A percentile compares a stretch with the other conserved stretches of the same genome.
Conservation (phyloP, 2,329 filamentous ascomycete species). For the Trichophyton mentagrophytes region DNA sequence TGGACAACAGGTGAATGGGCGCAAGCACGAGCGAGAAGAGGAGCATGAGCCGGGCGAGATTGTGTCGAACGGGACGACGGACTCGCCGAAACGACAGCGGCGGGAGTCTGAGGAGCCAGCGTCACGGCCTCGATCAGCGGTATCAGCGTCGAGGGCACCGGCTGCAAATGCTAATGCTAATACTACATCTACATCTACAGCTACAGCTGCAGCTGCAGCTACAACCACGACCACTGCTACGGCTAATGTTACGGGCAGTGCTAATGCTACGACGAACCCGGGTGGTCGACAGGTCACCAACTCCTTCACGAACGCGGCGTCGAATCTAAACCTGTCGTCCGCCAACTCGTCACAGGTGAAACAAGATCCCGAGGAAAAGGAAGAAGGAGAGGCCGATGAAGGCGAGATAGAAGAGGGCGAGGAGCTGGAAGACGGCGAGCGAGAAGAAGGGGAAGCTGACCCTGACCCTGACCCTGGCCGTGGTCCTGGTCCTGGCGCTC, state of each 20-base stretch:
- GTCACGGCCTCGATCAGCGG: not conserved
- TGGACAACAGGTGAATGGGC: slow-evolving; percentile 11
- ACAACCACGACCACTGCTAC: too few species aligned
- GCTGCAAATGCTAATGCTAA: not conserved
- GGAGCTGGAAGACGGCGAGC: not conserved
- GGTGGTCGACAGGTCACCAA: not conserved
- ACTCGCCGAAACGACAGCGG: slow-evolving; percentile 29
- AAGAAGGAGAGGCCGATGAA: too few species aligned
- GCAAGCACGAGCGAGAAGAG: slow-evolving; percentile 13
- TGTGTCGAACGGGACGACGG: slow-evolving; percentile 5
- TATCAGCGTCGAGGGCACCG: not conserved
- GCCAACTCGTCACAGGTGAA: too few species aligned
- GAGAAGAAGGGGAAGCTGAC: not conserved
- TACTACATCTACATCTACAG: too few species aligned
- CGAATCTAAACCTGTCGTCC: slow-evolving; percentile 4
- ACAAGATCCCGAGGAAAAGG: too few species aligned
- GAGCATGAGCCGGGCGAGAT: not conserved
- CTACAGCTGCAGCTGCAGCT: not conserved
- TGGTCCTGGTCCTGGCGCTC: not conserved
- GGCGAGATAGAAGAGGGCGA: not conserved
- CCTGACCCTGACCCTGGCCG: not conserved
- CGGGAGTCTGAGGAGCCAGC: slow-evolving; percentile 5
- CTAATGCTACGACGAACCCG: too few species aligned
- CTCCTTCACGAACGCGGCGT: slow-evolving; percentile 4
- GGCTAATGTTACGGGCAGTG: too few species aligned